Evolutionary conservation across 805 yeast genomes (phyloP).

Genomic region (Nakazawaea ambrosiae): DNA sequence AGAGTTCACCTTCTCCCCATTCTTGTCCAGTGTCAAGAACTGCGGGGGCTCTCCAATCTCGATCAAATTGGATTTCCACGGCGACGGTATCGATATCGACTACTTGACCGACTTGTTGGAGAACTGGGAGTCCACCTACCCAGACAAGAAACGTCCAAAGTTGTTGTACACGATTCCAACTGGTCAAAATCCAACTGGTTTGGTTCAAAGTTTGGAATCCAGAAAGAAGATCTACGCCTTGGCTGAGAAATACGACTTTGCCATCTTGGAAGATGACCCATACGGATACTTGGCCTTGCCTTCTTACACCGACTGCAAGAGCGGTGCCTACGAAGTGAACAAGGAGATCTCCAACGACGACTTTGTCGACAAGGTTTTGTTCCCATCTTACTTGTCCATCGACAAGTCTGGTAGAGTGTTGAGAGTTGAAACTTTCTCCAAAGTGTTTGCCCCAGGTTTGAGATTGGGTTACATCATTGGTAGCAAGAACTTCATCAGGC

Average conservation of each 20-base stretch:
- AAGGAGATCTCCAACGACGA: conserved; percentile 33
- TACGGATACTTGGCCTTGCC: conserved; percentile 55
- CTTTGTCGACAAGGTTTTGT: conserved; percentile 35
- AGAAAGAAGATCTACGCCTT: conserved; percentile 42
- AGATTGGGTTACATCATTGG: conserved; percentile 56
- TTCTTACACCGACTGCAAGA: conserved; percentile 29
- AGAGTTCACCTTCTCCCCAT: conserved; percentile 63
- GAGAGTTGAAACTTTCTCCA: conserved; percentile 58
- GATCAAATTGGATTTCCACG: conserved; percentile 35
- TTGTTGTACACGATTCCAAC: conserved; percentile 59
- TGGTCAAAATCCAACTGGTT: conserved; percentile 70
- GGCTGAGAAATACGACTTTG: conserved; percentile 50
- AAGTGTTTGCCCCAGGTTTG: conserved; percentile 61
- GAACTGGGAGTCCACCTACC: conserved; percentile 46
- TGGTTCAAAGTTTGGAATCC: conserved; percentile 42
- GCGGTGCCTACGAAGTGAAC: conserved; percentile 32
- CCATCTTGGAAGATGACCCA: conserved; percentile 66
- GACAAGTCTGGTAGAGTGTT: conserved; percentile 58
- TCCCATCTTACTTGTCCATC: conserved; percentile 42
- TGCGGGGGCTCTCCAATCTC: conserved; percentile 47
- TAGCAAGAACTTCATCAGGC: conserved; percentile 37
- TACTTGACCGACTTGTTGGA: conserved; percentile 41
- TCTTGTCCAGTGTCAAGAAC: conserved; percentile 36
- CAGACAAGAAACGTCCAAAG: conserved; percentile 43
- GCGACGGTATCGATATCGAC: conserved; percentile 44